Base-by-base conservation (phyloP, 352 stramenopile genomes). In the Globisporangium abappressorium region DNA sequence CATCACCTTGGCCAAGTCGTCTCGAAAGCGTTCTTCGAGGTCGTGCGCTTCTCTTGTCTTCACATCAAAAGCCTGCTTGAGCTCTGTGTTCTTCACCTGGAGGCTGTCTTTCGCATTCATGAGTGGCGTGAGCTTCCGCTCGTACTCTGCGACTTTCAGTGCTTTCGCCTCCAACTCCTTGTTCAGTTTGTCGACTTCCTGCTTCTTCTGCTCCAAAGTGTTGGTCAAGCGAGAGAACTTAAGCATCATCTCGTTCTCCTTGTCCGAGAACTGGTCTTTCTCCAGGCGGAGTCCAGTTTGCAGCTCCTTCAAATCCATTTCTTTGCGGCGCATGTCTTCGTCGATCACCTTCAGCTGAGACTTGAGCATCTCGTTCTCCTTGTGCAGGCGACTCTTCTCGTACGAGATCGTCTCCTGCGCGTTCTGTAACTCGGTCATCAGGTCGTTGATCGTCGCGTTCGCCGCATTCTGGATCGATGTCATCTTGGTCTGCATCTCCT, bases 361-460 rank as follows among this genome's bases (percentile, higher is more conserved):
- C 24, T 81, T 84, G 9, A 79, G 64, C 14, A 57, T 46, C 6
- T 85, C 78, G 38, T 70, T 69, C 14, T 93, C 85, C 57, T 91
- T 91, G 26, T 78, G 70, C 0, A 71, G 70, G 4, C 80, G 79
- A 54, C 53, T 76, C 24, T 87, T 85, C 24, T 93, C 85, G 9
- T 80, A 76, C 14, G 76, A 71, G 20, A 87, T 69, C 30, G 80
- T 70, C 36, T 93, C 85, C 22, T 91, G 82, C 7, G 76, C 76
- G 28, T 70, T 70, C 63, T 91, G 84, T 9, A 93, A 43, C 64
- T 93, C 85, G 6, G 47, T 63, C 56, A 91, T 78, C 2, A 93
- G 65, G 26, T 93, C 85, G 64, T 93, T 89, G 56, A 93, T 91
- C 8, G 85, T 93, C 0, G 85, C 85, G 70, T 93, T 93, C 15